phyloP scores from a whole-genome alignment of 1,139 yeast species.

The Blastobotrys capitulatus region DNA sequence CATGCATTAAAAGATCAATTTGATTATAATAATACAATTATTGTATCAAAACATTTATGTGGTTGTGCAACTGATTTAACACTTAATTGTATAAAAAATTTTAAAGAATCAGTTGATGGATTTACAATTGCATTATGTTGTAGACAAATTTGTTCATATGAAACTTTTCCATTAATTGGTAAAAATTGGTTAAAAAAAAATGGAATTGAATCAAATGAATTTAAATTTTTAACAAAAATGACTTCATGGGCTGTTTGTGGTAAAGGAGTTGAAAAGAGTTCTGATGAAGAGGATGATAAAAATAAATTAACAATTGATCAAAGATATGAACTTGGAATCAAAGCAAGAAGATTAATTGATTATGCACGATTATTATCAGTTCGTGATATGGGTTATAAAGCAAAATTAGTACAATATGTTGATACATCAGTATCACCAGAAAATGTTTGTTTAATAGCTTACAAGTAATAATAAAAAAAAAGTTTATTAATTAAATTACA shows the following conservation, averaged over 20 bases:
- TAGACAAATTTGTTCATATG: conserved; percentile 73
- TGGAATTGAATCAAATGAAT: conserved; percentile 36
- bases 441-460: conserved; percentile 49
- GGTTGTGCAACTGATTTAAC: conserved; percentile 93
- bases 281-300: conserved; percentile 5
- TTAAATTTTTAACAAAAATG: conserved; percentile 52
- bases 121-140: conserved; percentile 90
- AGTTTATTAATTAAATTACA: background rate
- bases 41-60: conserved; percentile 82
- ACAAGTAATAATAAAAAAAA: background rate
- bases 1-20: background rate
- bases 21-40: conserved; percentile 38
- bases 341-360: conserved; percentile 68
- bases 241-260: conserved; percentile 91
- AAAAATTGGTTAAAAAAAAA: conserved; percentile 30
- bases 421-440: conserved; percentile 57
- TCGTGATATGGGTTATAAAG: conserved; percentile 32
- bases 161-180: conserved; percentile 44
- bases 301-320: background rate
- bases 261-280: conserved; percentile 25
- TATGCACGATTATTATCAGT: conserved; percentile 51
- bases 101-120: conserved; percentile 41
- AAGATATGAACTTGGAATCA: conserved; percentile 44
- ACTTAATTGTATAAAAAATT: conserved; percentile 55
- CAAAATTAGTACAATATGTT: conserved; percentile 55